A percentile compares a stretch with the other conserved stretches of the same genome.
Evolutionary conservation across 73 alveolate species (phyloP).

Genomic region (Breviolum minutum): DNA sequence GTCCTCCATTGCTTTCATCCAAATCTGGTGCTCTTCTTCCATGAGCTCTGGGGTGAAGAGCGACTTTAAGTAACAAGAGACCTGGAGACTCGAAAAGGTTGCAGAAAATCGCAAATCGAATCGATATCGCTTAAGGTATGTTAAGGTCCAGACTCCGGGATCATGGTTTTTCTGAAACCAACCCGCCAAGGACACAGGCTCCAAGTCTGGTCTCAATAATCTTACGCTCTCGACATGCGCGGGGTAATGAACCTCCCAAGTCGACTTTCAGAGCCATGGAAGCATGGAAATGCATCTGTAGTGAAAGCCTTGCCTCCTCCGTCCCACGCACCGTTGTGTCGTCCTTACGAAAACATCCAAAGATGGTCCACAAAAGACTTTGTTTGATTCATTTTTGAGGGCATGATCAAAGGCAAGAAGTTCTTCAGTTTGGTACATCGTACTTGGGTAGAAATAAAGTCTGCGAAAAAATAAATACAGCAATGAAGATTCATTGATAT

Average conservation of each 20-base stretch:
- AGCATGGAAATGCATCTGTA: background rate
- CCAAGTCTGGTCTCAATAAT: slow-evolving; percentile 52
- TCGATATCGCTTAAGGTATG: background rate
- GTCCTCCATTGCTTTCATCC: slow-evolving; percentile 81
- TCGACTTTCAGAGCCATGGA: background rate
- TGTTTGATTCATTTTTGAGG: background rate
- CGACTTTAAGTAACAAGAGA: slow-evolving; percentile 44
- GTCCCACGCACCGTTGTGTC: slow-evolving; percentile 78
- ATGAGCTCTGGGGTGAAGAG: slow-evolving; percentile 63
- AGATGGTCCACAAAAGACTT: background rate
- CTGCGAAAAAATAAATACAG: too few species aligned
- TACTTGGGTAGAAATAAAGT: too few species aligned
- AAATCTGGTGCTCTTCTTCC: slow-evolving; percentile 62
- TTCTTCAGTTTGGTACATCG: too few species aligned
- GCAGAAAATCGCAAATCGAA: background rate
- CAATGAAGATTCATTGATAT: too few species aligned
- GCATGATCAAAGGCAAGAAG: background rate
- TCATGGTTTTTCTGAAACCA: slow-evolving; percentile 81
- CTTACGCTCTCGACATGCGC: slow-evolving; percentile 56
- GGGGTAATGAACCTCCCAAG: slow-evolving; percentile 62
- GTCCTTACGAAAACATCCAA: background rate
- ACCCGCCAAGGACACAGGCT: slow-evolving; percentile 52
- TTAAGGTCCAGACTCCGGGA: slow-evolving; percentile 15
- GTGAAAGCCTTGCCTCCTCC: background rate
- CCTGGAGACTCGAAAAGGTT: background rate